A percentile compares a stretch with the other conserved stretches of the same genome.
These are phyloP conservation scores for Rhodamnia argentea DNA, from an alignment of 345 rosid genomes.

Conservation along the genomic window DNA sequence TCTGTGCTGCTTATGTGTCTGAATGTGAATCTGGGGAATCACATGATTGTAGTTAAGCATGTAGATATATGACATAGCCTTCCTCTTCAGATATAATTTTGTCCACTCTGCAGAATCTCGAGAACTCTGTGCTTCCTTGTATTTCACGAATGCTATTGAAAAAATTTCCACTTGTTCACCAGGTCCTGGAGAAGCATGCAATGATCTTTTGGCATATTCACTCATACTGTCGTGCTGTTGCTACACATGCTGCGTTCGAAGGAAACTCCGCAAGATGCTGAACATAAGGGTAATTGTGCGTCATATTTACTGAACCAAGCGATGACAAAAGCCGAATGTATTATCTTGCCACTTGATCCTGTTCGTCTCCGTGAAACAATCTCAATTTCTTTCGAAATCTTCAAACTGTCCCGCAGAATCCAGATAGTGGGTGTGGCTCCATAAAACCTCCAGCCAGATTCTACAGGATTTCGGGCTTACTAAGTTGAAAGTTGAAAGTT, in stretches of 20 bases:
- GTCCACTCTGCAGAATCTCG: not conserved
- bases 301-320: not conserved
- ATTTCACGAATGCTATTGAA: constrained; percentile 5
- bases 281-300: constrained; percentile 58
- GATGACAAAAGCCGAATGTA: not conserved
- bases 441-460: not conserved
- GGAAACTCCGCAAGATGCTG: constrained; percentile 77
- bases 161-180: constrained; percentile 8
- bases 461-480: not conserved
- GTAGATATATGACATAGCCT: not conserved
- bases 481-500: not conserved
- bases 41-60: not conserved
- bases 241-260: constrained; percentile 89
- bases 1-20: not conserved
- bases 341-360: not conserved
- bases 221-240: constrained; percentile 94
- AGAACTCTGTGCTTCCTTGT: not conserved
- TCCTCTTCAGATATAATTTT: not conserved
- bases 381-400: not conserved
- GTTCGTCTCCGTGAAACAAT: not conserved
- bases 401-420: not conserved
- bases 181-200: constrained; percentile 97
- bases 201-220: constrained; percentile 88
- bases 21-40: not conserved
- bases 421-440: not conserved